These are phyloP conservation scores for Moricandia arvensis DNA, from an alignment of 345 rosid species.

Conservation along the genomic window DNA sequence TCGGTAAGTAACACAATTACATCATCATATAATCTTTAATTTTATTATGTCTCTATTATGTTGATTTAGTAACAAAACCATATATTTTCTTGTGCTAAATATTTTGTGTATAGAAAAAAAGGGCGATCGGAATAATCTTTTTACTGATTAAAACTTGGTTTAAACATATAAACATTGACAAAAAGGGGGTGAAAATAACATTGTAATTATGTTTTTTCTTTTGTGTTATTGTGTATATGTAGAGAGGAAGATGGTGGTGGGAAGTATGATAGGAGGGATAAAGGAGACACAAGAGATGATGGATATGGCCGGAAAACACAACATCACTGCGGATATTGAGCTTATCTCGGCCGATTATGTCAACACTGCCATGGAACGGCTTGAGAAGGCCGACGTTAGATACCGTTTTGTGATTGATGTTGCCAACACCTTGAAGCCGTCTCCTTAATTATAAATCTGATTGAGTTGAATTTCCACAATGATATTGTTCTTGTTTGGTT, in stretches of 20 bases:
- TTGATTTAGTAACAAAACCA: no score
- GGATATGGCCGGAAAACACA: conserved; percentile 51
- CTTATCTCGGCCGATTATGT: conserved; percentile 48
- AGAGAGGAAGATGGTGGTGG: conserved; percentile 49
- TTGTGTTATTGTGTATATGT: neutral
- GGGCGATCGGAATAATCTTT: no score
- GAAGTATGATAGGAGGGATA: conserved; percentile 51
- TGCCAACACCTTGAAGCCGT: conserved; percentile 46
- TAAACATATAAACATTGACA: neutral
- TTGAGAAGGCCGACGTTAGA: conserved; percentile 44
- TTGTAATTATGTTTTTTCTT: neutral
- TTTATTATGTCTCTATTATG: no score
- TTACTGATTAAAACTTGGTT: neutral
- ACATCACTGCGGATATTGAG: conserved; percentile 52
- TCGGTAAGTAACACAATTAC: no score
- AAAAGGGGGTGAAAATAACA: neutral
- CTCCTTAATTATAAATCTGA: neutral
- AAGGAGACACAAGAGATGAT: conserved; percentile 64
- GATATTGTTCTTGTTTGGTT: neutral
- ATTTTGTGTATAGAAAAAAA: no score
- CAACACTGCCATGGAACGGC: conserved; percentile 53
- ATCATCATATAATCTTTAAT: no score
- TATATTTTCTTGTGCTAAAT: neutral
- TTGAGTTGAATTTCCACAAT: neutral
- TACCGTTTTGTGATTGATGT: conserved; percentile 63